phyloP scores from a whole-genome alignment of 2,329 filamentous ascomycete species.

The Cladosporium sp. region DNA sequence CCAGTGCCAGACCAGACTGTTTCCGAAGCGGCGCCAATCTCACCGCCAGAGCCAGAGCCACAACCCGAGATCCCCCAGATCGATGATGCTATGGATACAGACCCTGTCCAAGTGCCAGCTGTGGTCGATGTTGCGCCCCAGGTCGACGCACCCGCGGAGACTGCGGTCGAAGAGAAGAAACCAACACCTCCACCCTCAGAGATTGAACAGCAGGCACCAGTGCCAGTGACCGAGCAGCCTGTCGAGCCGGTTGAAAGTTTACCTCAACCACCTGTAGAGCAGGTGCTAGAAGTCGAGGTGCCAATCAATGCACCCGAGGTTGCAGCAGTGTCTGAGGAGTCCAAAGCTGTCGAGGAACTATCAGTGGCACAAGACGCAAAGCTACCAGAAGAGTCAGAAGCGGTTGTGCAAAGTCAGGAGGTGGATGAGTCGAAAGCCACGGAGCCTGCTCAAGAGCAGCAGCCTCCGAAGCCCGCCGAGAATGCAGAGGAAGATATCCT shows the following conservation, averaged over 20 bases:
- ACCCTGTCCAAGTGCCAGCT: not conserved
- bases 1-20: not conserved
- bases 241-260: not conserved
- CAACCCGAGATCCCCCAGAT: not conserved
- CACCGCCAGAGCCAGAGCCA: not conserved
- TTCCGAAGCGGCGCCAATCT: not conserved
- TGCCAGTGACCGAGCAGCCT: not conserved
- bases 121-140: not conserved
- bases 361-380: not conserved
- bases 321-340: not conserved
- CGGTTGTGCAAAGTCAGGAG: not conserved
- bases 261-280: not conserved
- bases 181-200: not conserved
- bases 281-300: not conserved
- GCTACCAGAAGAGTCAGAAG: not conserved
- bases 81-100: not conserved
- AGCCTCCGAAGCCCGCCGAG: not conserved
- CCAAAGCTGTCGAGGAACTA: not conserved
- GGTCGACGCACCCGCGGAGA: not conserved
- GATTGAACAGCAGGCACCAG: not conserved
- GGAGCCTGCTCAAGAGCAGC: not conserved
- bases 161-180: not conserved
- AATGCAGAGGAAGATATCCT: conserved; percentile 5
- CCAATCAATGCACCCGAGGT: not conserved
- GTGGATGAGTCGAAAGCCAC: not conserved